Evolutionary conservation across 148 eudicot genomes (phyloP).

Genomic region (Fagopyrum tataricum): DNA sequence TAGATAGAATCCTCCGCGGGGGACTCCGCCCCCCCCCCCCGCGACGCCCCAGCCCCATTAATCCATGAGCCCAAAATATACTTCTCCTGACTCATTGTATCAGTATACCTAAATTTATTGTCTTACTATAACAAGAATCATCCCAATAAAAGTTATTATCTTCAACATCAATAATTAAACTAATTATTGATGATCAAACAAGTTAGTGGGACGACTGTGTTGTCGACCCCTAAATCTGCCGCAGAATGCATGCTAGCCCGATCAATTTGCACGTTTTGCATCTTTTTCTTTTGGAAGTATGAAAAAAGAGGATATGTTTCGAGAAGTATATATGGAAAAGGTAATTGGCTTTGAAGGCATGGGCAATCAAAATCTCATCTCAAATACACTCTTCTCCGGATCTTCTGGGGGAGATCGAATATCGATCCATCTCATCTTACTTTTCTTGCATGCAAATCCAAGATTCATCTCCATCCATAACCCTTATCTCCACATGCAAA

Average conservation of each 20-base stretch:
- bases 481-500: not conserved
- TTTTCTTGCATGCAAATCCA: not conserved
- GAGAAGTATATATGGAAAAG: not conserved
- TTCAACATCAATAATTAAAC: too few species aligned
- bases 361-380: not conserved
- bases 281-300: not conserved
- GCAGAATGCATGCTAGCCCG: not conserved
- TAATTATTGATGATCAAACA: too few species aligned
- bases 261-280: not conserved
- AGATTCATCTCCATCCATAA: not conserved
- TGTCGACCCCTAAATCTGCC: too few species aligned
- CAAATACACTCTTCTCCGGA: not conserved
- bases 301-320: not conserved
- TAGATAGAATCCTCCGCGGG: too few species aligned
- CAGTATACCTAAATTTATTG: too few species aligned
- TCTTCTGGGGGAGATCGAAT: not conserved
- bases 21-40: too few species aligned
- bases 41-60: too few species aligned
- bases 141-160: too few species aligned
- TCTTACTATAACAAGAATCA: too few species aligned
- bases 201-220: too few species aligned
- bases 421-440: not conserved
- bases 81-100: too few species aligned
- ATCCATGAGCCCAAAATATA: too few species aligned
- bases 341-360: not conserved